Conservation (phyloP, 23 red algal species). For the Gracilaria domingensis region DNA sequence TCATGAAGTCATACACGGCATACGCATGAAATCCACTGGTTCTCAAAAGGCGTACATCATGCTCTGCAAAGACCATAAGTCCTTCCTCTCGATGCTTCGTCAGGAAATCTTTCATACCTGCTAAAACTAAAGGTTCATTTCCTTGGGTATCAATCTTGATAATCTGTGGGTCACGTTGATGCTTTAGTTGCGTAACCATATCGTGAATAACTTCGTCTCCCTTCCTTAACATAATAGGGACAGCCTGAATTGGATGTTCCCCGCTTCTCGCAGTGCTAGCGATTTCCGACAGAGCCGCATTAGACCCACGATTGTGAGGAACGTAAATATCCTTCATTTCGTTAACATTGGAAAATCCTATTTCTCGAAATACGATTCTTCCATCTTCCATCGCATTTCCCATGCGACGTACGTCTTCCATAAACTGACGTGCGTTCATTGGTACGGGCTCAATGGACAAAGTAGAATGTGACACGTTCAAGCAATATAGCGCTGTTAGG, state of each 20-base stretch:
- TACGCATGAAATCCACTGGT: not conserved
- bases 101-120: not conserved
- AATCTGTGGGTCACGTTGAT: not conserved
- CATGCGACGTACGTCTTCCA: not conserved
- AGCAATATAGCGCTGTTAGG: not conserved
- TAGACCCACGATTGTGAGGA: not conserved
- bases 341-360: constrained; percentile 1
- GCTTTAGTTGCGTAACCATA: not conserved
- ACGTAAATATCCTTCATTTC: not conserved
- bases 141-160: constrained; percentile 16
- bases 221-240: not conserved
- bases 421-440: not conserved
- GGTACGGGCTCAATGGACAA: not conserved
- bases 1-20: constrained; percentile 3
- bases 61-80: not conserved
- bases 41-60: not conserved
- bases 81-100: constrained; percentile 2
- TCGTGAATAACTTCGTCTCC: not conserved
- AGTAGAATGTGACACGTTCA: not conserved
- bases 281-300: not conserved
- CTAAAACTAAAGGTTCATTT: not conserved
- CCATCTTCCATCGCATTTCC: not conserved
- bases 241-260: not conserved
- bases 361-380: not conserved
- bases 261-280: not conserved